These are phyloP conservation scores for Abrus pulchellus DNA, from an alignment of 306 rosid species.

Conservation along the genomic window DNA sequence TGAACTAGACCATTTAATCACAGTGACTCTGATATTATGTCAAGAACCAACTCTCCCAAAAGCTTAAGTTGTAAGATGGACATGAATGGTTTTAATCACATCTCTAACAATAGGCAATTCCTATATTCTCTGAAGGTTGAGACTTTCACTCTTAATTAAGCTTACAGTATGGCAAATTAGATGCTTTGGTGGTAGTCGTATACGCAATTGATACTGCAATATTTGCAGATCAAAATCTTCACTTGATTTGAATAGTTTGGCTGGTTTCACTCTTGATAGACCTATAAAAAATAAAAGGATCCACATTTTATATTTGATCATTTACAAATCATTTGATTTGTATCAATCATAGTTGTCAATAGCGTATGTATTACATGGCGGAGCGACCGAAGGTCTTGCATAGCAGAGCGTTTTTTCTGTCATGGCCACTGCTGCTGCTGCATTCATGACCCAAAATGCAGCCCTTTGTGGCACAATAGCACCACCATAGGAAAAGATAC, in stretches of 20 bases:
- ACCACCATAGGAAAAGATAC: no score
- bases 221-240: constrained; percentile 39
- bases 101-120: background rate
- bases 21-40: background rate
- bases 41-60: background rate
- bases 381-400: no score
- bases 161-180: background rate
- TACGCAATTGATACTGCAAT: background rate
- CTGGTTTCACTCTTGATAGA: constrained; percentile 34
- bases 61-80: background rate
- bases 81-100: background rate
- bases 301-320: background rate
- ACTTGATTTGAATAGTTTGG: constrained; percentile 29
- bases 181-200: constrained; percentile 2
- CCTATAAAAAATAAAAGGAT: constrained; percentile 19
- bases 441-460: no score
- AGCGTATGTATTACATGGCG: no score
- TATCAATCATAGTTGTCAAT: background rate
- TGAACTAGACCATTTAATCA: background rate
- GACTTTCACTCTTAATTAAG: background rate
- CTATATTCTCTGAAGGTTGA: background rate
- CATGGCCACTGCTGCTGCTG: no score
- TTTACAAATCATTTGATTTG: constrained; percentile 27
- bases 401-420: no score
- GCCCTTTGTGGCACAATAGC: no score